Base-by-base conservation (phyloP, 2,329 filamentous ascomycete species). In the Alternaria gaisen region DNA sequence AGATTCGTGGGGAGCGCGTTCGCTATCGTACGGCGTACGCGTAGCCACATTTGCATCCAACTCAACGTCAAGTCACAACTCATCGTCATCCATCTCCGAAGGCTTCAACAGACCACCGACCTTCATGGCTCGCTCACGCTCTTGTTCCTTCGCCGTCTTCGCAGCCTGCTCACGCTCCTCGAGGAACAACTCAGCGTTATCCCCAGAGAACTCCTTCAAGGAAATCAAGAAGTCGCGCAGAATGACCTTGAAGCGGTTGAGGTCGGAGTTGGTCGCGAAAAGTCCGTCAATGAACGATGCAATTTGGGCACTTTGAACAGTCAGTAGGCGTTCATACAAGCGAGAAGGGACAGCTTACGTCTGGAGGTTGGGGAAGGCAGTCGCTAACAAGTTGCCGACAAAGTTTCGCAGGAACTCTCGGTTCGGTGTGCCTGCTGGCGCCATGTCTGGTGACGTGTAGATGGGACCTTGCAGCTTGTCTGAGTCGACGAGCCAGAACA, bases 141-240 rank as follows among this genome's bases (percentile, higher is more conserved):
- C 96, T 22, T 93, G 91, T 50, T 91, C 89, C 79, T 94, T 93
- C 47, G 91, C 92, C 71, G 94, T 92, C 67, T 88, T 89, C 63
- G 94, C 90, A 66, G 93, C 93, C 79, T 96, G 91, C 80, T 99
- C 95, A 79, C 97, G 93, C 80, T 99, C 95, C 60, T 97, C 94
- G 4, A 91, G 89, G 80, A 91, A 99, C 10, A 99, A 86, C 76
- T 99, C 95, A 1, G 94, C 88, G 72, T 98, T 97, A 80, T 99
- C 95, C 53, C 92, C 95, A 1, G 93, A 90, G 73, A 98, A 99
- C 80, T 99, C 96, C 82, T 97, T 97, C 70, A 99, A 85, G 22
- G 94, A 96, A 72, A 99, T 97, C 69, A 99, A 83, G 87, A 99
- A 99, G 81, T 99, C 95, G 68, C 95, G 93, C 53, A 99, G 84